phyloP scores from a whole-genome alignment of 2,329 filamentous ascomycete species.

The Calonectria ilicicola region DNA sequence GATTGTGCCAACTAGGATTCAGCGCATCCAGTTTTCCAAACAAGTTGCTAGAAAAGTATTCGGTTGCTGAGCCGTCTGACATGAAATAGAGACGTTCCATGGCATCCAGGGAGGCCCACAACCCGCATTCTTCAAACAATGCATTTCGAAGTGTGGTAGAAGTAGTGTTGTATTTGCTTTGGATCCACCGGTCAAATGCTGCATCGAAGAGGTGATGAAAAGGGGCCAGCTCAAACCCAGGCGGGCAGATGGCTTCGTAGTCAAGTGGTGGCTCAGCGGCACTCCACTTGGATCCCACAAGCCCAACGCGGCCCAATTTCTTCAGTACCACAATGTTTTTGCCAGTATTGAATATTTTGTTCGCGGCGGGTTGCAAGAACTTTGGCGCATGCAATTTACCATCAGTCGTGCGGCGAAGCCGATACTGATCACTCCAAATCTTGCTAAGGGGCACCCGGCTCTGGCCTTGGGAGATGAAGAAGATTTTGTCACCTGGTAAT shows the following conservation, averaged over 20 bases:
- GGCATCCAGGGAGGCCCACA: slow-evolving; percentile 73
- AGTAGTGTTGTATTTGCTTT: slow-evolving; percentile 78
- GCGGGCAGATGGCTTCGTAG: slow-evolving; percentile 67
- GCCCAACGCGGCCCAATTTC: slow-evolving; percentile 69
- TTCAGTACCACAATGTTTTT: slow-evolving; percentile 91
- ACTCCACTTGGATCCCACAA: slow-evolving; percentile 43
- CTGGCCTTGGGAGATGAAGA: slow-evolving; percentile 77
- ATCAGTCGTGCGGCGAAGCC: slow-evolving; percentile 70
- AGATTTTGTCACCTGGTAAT: slow-evolving; percentile 72
- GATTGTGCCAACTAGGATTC: slow-evolving; percentile 78
- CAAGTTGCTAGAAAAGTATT: slow-evolving; percentile 74
- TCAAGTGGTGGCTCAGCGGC: slow-evolving; percentile 62
- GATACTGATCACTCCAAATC: slow-evolving; percentile 83
- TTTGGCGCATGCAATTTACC: slow-evolving; percentile 76
- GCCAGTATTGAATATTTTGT: slow-evolving; percentile 85
- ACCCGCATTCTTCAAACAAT: slow-evolving; percentile 76
- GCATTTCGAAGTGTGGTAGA: slow-evolving; percentile 73
- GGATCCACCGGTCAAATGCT: slow-evolving; percentile 81
- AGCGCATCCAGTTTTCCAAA: slow-evolving; percentile 80
- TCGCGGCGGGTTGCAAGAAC: slow-evolving; percentile 78
- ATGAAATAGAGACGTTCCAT: slow-evolving; percentile 82
- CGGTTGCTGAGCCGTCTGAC: slow-evolving; percentile 76
- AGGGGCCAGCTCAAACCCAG: slow-evolving; percentile 65
- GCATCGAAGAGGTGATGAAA: slow-evolving; percentile 81
- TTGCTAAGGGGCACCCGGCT: slow-evolving; percentile 69